Conservation (phyloP, 495 filamentous ascomycete species). For the Penicillium simplicissimum region DNA sequence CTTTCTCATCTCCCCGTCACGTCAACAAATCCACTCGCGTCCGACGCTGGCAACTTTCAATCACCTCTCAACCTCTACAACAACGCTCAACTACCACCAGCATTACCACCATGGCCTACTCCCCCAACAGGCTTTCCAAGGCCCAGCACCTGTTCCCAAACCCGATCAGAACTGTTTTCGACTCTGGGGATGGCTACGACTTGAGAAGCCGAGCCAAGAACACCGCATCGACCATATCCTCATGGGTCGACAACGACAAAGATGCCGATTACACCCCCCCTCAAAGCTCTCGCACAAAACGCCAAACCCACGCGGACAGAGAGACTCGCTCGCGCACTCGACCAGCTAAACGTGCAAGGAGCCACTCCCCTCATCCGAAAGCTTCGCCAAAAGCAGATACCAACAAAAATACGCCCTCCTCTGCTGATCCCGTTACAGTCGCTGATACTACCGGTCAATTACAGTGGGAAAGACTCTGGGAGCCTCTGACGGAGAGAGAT, state of each 20-base stretch:
- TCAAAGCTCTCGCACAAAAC: neutral
- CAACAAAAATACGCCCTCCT: neutral
- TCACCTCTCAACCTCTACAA: neutral
- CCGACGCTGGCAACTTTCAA: neutral
- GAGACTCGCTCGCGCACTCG: neutral
- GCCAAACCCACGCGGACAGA: neutral
- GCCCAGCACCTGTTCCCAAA: neutral
- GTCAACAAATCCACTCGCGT: neutral
- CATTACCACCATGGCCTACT: slow-evolving; percentile 1
- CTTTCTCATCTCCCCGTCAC: neutral
- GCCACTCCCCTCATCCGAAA: neutral
- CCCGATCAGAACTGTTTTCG: neutral
- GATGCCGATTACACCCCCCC: slow-evolving; percentile 17
- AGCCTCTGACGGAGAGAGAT: neutral
- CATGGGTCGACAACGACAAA: slow-evolving; percentile 18
- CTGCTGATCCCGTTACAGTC: neutral
- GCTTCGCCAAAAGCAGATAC: neutral
- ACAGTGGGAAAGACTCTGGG: neutral
- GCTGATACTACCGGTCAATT: neutral
- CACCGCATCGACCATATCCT: neutral
- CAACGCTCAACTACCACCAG: neutral
- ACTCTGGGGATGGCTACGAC: neutral
- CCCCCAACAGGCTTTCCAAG: neutral
- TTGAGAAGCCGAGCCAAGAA: slow-evolving; percentile 5
- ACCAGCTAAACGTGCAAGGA: neutral